These are phyloP conservation scores for Cladosporium phlei DNA, from an alignment of 2,329 filamentous ascomycete species.

Conservation along the genomic window DNA sequence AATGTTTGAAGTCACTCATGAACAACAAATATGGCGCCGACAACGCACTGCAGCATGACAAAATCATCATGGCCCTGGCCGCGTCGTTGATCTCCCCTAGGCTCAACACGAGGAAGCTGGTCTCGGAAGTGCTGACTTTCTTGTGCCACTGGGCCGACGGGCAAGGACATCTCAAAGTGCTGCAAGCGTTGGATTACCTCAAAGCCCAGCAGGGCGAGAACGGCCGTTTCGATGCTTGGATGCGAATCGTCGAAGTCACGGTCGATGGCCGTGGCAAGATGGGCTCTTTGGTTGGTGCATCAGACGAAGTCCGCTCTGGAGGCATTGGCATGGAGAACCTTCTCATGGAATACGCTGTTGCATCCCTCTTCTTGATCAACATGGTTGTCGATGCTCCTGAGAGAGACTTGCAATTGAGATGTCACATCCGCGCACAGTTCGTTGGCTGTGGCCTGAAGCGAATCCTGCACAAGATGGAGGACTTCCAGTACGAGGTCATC, in stretches of 20 bases:
- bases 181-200: constrained; percentile 87
- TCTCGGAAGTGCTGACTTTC: constrained; percentile 94
- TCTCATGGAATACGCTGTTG: constrained; percentile 97
- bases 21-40: constrained; percentile 99
- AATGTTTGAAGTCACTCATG: constrained; percentile 94
- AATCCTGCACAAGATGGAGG: constrained; percentile 93
- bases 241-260: constrained; percentile 96
- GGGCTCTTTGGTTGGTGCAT: constrained; percentile 94
- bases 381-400: constrained; percentile 92
- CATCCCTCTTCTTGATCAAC: constrained; percentile 91
- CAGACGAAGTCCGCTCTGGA: constrained; percentile 90
- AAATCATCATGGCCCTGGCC: constrained; percentile 81
- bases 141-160: constrained; percentile 90
- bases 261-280: constrained; percentile 97
- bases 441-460: constrained; percentile 93
- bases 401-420: constrained; percentile 80
- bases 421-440: constrained; percentile 93
- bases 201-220: constrained; percentile 86
- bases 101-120: constrained; percentile 85
- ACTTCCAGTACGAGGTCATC: constrained; percentile 95
- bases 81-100: constrained; percentile 83
- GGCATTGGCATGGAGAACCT: constrained; percentile 98
- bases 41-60: constrained; percentile 84
- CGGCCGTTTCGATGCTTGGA: constrained; percentile 95
- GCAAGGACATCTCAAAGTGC: constrained; percentile 84